phyloP scores from a whole-genome alignment of 805 yeast species.

The Tetrapisispora phaffii region DNA sequence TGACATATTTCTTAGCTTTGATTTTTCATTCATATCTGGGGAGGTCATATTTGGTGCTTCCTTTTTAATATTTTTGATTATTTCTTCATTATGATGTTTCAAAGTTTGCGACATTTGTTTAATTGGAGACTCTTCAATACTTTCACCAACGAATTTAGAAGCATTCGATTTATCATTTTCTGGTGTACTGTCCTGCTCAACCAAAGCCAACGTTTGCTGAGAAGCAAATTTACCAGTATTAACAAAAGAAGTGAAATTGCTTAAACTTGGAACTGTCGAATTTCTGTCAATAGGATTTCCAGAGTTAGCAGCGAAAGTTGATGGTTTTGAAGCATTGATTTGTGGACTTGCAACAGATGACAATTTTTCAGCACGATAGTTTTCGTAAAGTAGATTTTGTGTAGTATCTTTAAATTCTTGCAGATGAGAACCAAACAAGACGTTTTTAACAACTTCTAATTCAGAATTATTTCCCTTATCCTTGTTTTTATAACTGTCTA shows the following conservation, averaged over 20 bases:
- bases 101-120: constrained; percentile 30
- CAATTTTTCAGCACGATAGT: constrained; percentile 68
- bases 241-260: constrained; percentile 29
- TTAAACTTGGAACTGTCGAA: constrained; percentile 29
- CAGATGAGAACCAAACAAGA: constrained; percentile 71
- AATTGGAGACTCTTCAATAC: constrained; percentile 29
- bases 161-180: background rate
- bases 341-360: constrained; percentile 40
- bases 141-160: constrained; percentile 4
- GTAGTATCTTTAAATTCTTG: constrained; percentile 76
- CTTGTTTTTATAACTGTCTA: constrained; percentile 29
- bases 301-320: background rate
- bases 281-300: constrained; percentile 12
- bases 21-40: constrained; percentile 36
- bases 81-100: constrained; percentile 32
- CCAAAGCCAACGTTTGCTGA: constrained; percentile 9
- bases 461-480: constrained; percentile 38
- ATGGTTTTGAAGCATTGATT: constrained; percentile 4
- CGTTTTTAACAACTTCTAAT: constrained; percentile 50
- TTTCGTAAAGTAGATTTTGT: constrained; percentile 65
- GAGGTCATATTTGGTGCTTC: constrained; percentile 27
- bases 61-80: constrained; percentile 30
- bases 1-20: constrained; percentile 63
- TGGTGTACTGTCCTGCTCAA: background rate
- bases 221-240: constrained; percentile 30